These are phyloP conservation scores for Fusarium cyanostomum DNA, from an alignment of 2,329 filamentous ascomycete species.

Conservation along the genomic window DNA sequence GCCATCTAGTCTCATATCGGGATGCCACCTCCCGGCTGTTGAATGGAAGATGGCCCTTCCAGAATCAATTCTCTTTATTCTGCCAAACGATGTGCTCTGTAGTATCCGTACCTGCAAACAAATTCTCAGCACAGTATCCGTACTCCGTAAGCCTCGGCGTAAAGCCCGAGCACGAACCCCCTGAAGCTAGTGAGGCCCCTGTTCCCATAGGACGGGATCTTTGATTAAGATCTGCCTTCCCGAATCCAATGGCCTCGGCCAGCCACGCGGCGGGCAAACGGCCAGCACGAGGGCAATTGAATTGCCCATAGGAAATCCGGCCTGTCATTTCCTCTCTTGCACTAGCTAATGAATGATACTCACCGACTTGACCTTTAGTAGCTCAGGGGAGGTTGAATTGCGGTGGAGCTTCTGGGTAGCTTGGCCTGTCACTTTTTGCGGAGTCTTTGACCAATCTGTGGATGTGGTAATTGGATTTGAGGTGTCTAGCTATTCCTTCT, in stretches of 20 bases:
- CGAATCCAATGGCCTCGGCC: conserved; percentile 1
- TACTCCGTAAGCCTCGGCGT: too few relatives aligned
- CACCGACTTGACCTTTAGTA: conserved; percentile 14
- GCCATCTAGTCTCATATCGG: conserved; percentile 28
- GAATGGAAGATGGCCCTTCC: neutral
- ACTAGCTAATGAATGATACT: conserved; percentile 13
- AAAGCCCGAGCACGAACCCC: too few relatives aligned
- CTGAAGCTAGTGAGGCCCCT: too few relatives aligned
- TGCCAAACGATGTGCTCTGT: too few relatives aligned
- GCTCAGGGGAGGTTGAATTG: conserved; percentile 16
- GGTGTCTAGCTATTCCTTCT: conserved; percentile 4
- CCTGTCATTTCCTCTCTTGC: conserved; percentile 5
- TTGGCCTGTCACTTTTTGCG: conserved; percentile 17
- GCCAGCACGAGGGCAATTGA: neutral
- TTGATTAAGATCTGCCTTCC: conserved; percentile 36
- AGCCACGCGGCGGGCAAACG: conserved; percentile 9
- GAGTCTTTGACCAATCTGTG: too few relatives aligned
- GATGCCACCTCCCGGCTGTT: conserved; percentile 12
- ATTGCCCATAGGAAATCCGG: conserved; percentile 1
- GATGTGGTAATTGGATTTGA: conserved; percentile 4
- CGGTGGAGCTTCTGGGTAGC: neutral
- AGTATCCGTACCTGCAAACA: too few relatives aligned
- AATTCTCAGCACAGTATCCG: too few relatives aligned
- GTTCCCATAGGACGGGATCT: neutral
- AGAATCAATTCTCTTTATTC: too few relatives aligned